phyloP scores from a whole-genome alignment of 495 filamentous ascomycete species.

The Clavariopsis aquatica region DNA sequence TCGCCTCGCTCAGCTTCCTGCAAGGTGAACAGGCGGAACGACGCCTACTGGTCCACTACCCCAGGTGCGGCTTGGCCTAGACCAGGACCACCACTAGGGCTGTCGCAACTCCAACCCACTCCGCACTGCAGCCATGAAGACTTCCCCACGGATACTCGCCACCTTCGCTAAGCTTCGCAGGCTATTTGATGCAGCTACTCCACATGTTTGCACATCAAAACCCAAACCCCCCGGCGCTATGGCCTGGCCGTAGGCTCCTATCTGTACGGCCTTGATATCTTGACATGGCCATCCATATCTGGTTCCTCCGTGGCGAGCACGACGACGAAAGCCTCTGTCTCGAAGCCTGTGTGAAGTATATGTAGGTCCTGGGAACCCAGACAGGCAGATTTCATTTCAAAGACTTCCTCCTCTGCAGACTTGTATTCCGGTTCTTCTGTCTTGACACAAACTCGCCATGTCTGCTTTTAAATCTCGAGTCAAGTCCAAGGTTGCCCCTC shows the following conservation, averaged over 20 bases:
- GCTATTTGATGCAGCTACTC: slow-evolving; percentile 6
- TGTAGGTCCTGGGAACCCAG: slow-evolving; percentile 37
- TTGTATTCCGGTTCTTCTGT: background rate
- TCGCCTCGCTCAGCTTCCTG: background rate
- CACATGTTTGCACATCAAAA: slow-evolving; percentile 2
- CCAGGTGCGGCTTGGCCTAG: background rate
- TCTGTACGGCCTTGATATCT: slow-evolving; percentile 9
- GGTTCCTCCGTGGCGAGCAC: background rate
- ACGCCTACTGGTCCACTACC: background rate
- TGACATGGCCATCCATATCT: slow-evolving; percentile 5
- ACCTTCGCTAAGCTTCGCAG: slow-evolving; percentile 12
- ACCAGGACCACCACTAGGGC: background rate
- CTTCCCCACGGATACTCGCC: slow-evolving; percentile 18
- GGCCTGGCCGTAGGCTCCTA: slow-evolving; percentile 35
- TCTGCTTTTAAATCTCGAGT: slow-evolving; percentile 44
- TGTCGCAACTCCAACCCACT: background rate
- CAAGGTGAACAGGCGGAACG: background rate
- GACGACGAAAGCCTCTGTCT: background rate
- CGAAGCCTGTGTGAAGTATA: slow-evolving; percentile 26
- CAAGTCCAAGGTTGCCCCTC: slow-evolving; percentile 44
- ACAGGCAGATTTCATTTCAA: slow-evolving; percentile 5
- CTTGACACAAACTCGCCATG: slow-evolving; percentile 28
- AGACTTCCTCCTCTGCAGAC: background rate
- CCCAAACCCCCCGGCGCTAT: slow-evolving; percentile 3
- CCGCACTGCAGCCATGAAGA: background rate